Evolutionary conservation across 371 early-diverging fungal genomes (phyloP), one percentile per base, ranked within the genome.

Genomic region (Blakeslea trispora): DNA sequence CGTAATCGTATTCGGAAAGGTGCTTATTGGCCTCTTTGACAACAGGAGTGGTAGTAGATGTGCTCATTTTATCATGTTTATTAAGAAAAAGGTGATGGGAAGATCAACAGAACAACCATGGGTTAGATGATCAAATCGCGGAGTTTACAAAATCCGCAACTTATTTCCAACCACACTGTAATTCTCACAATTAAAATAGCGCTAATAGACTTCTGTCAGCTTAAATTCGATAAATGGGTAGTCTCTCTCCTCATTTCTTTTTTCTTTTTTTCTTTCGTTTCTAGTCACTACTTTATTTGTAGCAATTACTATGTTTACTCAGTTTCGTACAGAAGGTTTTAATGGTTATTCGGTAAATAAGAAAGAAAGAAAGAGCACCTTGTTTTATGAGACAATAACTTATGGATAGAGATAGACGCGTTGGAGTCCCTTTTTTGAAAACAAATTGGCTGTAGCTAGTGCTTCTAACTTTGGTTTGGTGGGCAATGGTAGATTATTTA

Each of bases 381-480:
- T n/a, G n/a, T n/a, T n/a, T n/a, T n/a, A n/a, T n/a, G n/a, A n/a
- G n/a, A n/a, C n/a, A n/a, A n/a, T n/a, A n/a, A n/a, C n/a, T n/a
- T n/a, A n/a, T n/a, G n/a, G n/a, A n/a, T n/a, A n/a, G n/a, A n/a
- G n/a, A n/a, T 67, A 88, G 86, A 75, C 91, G 22, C 87, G 95
- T 77, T 96, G 90, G 83, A 93, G 90, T 68, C 97, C 98, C 1
- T 97, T 96, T 68, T 91, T 91, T 61, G 94, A 93, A 67, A 80
- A 88, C 62, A 85, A 89, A 51, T 63, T 96, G 15, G 97, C 98
- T 0, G 85, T 87, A 18, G 96, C 95, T 1, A 74, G 88, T n/a
- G 85, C 94, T 13, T 90, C 97, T 19, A 96, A 97, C 80, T 97
- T 88, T 79, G 98, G 98, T 11, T 82, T 97, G 6, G 95, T 94